Base-by-base conservation (phyloP, 306 rosid species). In the Gillenia trifoliata region DNA sequence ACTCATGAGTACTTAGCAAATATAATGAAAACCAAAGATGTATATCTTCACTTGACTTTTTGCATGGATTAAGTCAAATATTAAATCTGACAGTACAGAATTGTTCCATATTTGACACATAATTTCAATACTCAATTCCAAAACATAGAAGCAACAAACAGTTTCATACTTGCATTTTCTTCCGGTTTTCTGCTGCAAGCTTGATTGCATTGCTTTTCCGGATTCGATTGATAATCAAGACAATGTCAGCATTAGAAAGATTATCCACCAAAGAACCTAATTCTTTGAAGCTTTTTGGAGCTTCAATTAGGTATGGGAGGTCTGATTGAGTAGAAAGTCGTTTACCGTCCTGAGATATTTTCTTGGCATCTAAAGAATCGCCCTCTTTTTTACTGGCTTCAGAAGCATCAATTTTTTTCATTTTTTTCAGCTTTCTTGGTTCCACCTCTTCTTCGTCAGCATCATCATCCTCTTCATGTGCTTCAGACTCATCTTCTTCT, bases 241-340 rank as follows among this genome's bases (percentile, higher is more conserved):
- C 81, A 61, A 77, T 56, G 47, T 94, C 92, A 25, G 85, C 64
- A 82, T 82, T 90, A 45, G 93, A 88, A 66, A 81, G 36, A 60
- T 86, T 72, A 60, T 81, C 88, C 75, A 89, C 77, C 75, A 92
- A 81, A 8, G 88, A 79, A 71, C 83, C 79, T 50, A 94, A 84
- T 74, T 86, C 96, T 80, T 88, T 92, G 73, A 83, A 86, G 78
- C 83, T 87, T 79, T 83, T 88, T 15, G 99, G 97, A 79, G 99
- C 97, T 86, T 94, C 86, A 68, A 94, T 92, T 74, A 94, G 82
- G 84, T 79, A 94, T 38, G 99, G 97, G 57, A 94, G 83, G 73
- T 92, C 92, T 28, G 75, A 67, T 72, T 73, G 80, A 75, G 72
- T 81, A 28, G 84, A 71, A 54, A 70, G 72, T 60, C 59, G 77